A percentile compares a stretch with the other conserved stretches of the same genome.
Conservation (phyloP, 768 basidiomycete species). For the Antrodiella citrinella region DNA sequence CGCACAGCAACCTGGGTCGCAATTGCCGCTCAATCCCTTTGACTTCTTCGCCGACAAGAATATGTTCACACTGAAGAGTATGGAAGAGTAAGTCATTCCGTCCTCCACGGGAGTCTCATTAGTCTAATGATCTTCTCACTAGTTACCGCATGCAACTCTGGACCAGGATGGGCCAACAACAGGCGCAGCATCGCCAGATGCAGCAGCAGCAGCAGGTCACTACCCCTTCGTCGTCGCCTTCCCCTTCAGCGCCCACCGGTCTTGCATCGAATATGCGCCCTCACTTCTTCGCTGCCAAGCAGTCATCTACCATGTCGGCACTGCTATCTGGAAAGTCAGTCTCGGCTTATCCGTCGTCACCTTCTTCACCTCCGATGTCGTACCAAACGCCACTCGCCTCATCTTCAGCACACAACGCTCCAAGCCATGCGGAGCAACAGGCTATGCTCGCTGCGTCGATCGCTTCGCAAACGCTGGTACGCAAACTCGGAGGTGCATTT, state of each 20-base stretch:
- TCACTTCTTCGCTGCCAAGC: slow-evolving; percentile 28
- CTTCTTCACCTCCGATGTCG: slow-evolving; percentile 31
- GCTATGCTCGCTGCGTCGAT: slow-evolving; percentile 60
- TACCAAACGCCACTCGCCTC: slow-evolving; percentile 17
- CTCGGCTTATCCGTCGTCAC: slow-evolving; percentile 34
- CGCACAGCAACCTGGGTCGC: slow-evolving; percentile 15
- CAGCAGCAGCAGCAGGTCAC: slow-evolving; percentile 12
- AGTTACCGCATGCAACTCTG: slow-evolving; percentile 87
- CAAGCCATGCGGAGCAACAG: slow-evolving; percentile 25
- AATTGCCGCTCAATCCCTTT: slow-evolving; percentile 37
- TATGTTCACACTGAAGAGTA: slow-evolving; percentile 79
- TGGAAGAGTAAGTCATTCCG: slow-evolving; percentile 60
- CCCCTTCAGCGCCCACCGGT: slow-evolving; percentile 9
- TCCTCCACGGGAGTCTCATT: no score
- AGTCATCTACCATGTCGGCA: slow-evolving; percentile 19
- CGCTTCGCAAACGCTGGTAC: slow-evolving; percentile 68
- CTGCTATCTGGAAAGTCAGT: slow-evolving; percentile 20
- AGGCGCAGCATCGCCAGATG: slow-evolving; percentile 31
- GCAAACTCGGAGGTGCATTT: slow-evolving; percentile 68
- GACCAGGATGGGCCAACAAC: slow-evolving; percentile 83
- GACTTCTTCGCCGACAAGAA: slow-evolving; percentile 75
- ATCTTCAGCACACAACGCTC: slow-evolving; percentile 22
- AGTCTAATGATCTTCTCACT: no score
- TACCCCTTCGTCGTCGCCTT: slow-evolving; percentile 5
- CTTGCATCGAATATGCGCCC: slow-evolving; percentile 28